These are phyloP conservation scores for Nannochloris sp. DNA, from an alignment of 139 green algal species.

Conservation along the genomic window DNA sequence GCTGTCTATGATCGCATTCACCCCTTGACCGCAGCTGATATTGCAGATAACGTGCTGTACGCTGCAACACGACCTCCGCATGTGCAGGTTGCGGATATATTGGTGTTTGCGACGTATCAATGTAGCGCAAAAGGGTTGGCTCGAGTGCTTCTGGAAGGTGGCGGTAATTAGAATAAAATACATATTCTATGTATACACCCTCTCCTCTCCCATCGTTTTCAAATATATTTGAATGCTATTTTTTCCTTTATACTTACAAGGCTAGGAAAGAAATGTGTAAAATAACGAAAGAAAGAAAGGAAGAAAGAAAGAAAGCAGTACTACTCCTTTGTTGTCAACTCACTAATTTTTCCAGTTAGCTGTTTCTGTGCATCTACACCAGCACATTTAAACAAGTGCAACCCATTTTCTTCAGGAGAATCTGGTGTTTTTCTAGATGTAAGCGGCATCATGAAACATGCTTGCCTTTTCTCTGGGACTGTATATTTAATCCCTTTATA, in stretches of 20 bases:
- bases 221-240: not conserved
- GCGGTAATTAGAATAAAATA: not conserved
- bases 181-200: not conserved
- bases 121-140: conserved; percentile 28
- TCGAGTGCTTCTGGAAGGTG: conserved; percentile 1
- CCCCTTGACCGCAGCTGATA: conserved; percentile 58
- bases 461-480: conserved; percentile 18
- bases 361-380: conserved; percentile 10
- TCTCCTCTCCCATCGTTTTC: not conserved
- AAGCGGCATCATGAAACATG: conserved; percentile 26
- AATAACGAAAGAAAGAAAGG: no score
- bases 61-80: conserved; percentile 44
- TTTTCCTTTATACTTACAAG: no score
- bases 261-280: no score
- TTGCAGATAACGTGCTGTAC: conserved; percentile 83
- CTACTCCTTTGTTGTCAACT: not conserved
- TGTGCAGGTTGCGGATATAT: conserved; percentile 30
- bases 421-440: conserved; percentile 2
- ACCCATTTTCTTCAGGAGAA: conserved; percentile 7
- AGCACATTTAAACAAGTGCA: conserved; percentile 30
- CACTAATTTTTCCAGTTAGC: conserved; percentile 1
- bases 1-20: conserved; percentile 66
- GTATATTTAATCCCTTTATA: conserved; percentile 17
- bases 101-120: conserved; percentile 30
- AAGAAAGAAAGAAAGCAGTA: not conserved